phyloP scores from a whole-genome alignment of 805 yeast genomes.

The Metschnikowia peoriensis region DNA sequence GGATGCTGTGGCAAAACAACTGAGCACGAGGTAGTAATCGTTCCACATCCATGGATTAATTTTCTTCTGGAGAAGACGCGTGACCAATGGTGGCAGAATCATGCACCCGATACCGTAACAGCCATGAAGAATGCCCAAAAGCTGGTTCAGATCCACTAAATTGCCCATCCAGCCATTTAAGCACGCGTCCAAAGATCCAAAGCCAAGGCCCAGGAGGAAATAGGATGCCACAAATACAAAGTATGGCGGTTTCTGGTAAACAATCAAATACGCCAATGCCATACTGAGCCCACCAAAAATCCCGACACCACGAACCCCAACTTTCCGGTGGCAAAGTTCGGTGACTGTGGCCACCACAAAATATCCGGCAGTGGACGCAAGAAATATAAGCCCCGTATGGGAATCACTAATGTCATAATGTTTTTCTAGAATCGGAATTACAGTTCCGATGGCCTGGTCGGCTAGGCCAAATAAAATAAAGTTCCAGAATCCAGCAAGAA shows the following conservation, averaged over 20 bases:
- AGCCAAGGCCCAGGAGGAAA: constrained; percentile 50
- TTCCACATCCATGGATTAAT: constrained; percentile 47
- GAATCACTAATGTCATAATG: constrained; percentile 50
- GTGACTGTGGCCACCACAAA: constrained; percentile 50
- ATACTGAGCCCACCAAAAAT: constrained; percentile 33
- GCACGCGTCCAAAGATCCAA: constrained; percentile 56
- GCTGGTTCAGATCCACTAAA: constrained; percentile 46
- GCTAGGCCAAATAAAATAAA: constrained; percentile 52
- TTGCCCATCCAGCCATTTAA: constrained; percentile 53
- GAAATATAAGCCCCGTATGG: constrained; percentile 47
- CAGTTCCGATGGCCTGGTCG: constrained; percentile 61
- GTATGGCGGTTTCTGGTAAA: constrained; percentile 43
- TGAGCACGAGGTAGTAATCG: constrained; percentile 41
- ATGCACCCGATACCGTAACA: constrained; percentile 54
- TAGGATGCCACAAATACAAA: constrained; percentile 38
- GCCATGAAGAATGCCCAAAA: constrained; percentile 52
- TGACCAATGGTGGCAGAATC: constrained; percentile 47
- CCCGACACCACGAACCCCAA: constrained; percentile 51
- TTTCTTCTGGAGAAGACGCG: constrained; percentile 38
- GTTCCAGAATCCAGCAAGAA: constrained; percentile 35
- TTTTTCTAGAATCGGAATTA: constrained; percentile 50
- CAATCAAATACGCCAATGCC: constrained; percentile 36
- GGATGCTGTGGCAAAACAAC: constrained; percentile 24
- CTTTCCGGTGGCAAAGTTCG: constrained; percentile 35
- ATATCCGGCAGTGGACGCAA: constrained; percentile 56